These are phyloP conservation scores for Deinandra increscens DNA, from an alignment of 129 eudicot species.

Conservation along the genomic window DNA sequence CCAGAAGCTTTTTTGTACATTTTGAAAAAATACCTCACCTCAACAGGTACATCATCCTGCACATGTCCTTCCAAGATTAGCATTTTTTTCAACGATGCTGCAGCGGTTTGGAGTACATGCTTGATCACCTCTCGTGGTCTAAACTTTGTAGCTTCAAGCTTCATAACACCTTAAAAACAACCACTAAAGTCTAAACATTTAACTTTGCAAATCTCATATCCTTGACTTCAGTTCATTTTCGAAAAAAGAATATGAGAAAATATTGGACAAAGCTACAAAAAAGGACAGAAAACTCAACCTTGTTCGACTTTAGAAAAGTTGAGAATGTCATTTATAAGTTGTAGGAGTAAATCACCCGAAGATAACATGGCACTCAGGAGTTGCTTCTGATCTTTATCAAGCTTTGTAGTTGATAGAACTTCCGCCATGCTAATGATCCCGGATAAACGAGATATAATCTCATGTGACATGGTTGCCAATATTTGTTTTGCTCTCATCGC, in stretches of 20 bases:
- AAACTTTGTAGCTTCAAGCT: slow-evolving; percentile 89
- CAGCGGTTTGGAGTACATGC: slow-evolving; percentile 94
- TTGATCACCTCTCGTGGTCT: slow-evolving; percentile 96
- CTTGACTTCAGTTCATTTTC: background rate
- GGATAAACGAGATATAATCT: slow-evolving; percentile 85
- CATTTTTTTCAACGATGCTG: slow-evolving; percentile 78
- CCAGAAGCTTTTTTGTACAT: background rate
- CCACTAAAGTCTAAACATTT: background rate
- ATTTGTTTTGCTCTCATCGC: slow-evolving; percentile 96
- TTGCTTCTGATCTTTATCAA: slow-evolving; percentile 75
- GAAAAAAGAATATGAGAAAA: background rate
- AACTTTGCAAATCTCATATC: background rate
- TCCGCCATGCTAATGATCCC: slow-evolving; percentile 94
- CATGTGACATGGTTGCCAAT: slow-evolving; percentile 98
- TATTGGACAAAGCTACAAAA: background rate
- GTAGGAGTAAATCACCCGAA: slow-evolving; percentile 87
- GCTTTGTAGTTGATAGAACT: slow-evolving; percentile 68
- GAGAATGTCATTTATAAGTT: slow-evolving; percentile 86
- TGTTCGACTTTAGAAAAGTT: slow-evolving; percentile 94
- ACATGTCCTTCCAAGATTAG: slow-evolving; percentile 81
- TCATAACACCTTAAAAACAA: slow-evolving; percentile 76
- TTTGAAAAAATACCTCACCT: slow-evolving; percentile 44
- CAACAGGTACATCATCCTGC: slow-evolving; percentile 72
- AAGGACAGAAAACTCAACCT: slow-evolving; percentile 49
- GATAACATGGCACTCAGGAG: slow-evolving; percentile 78